Conservation (phyloP, 2,329 filamentous ascomycete genomes). For the Penicillium sp. region DNA sequence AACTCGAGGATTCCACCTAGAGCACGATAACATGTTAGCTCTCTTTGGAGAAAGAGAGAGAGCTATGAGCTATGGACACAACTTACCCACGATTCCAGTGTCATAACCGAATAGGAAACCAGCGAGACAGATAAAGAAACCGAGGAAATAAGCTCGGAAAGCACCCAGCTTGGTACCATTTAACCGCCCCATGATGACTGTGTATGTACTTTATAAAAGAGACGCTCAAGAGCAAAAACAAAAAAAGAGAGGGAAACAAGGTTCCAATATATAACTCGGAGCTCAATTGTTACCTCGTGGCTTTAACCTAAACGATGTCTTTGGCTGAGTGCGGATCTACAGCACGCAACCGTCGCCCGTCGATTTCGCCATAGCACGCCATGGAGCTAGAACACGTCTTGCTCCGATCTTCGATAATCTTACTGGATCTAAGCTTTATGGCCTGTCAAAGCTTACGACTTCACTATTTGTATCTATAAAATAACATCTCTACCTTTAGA, state of each 20-base stretch:
- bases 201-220: background rate
- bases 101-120: slow-evolving; percentile 36
- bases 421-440: background rate
- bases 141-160: slow-evolving; percentile 26
- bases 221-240: background rate
- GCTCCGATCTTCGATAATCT: background rate
- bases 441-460: background rate
- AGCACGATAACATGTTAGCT: background rate
- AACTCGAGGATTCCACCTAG: slow-evolving; percentile 47
- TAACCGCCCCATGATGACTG: slow-evolving; percentile 11
- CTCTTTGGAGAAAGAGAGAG: background rate
- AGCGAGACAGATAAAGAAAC: slow-evolving; percentile 29
- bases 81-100: slow-evolving; percentile 34
- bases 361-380: slow-evolving; percentile 27
- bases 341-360: slow-evolving; percentile 20
- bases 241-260: background rate
- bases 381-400: slow-evolving; percentile 5
- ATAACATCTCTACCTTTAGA: background rate
- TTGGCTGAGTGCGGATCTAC: background rate
- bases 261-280: background rate
- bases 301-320: slow-evolving; percentile 1
- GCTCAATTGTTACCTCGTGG: background rate
- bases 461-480: background rate
- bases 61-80: background rate
- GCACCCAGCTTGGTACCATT: slow-evolving; percentile 21